Base-by-base conservation (phyloP, 805 yeast genomes). In the Torulaspora gathmanii region DNA sequence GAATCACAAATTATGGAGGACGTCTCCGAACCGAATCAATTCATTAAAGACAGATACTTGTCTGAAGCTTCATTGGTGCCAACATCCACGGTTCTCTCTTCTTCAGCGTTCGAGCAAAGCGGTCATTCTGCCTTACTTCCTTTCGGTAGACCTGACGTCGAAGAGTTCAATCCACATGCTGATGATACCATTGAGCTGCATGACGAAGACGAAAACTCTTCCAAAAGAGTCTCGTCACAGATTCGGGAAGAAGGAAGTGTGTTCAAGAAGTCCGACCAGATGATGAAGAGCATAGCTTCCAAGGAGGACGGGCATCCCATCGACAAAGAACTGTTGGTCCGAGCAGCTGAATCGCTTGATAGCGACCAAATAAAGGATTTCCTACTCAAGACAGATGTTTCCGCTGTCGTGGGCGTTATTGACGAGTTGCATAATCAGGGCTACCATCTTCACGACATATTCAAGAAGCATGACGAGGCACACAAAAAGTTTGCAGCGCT, bases 401-500 rank as follows among this genome's bases (percentile, higher is more conserved):
- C 69, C 4, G 64, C 68, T 22, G 64, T 73, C 11, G 57, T 69
- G 8, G 64, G 63, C 15, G 63, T 69, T 5, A 57, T 75, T 36
- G 68, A 68, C 37, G 63, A 65, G 25, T 51, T 75, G 44, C 71
- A 71, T 45, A 59, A 54, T 7, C 60, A 64, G 25, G 78, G 78
- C 4, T 64, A 73, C 12, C 58, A 68, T 15, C 46, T 74, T n/a
- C 65, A 68, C 27, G 64, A 64, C 31, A 52, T 65, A 13, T 67
- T 67, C 47, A 63, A 59, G 44, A 65, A 64, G 39, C 50, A 51
- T n/a, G 46, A 41, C 16, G 44, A 46, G 9, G 36, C 45, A 10
- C 42, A 46, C 16, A 33, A 29, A 27, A 40, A 41, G 25, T 36
- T 45, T 9, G 52, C 39, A 2, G 42, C 35, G 9, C 20, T 40